Evolutionary conservation across 352 stramenopile species (phyloP).

Genomic region (Phytophthora syringae): DNA sequence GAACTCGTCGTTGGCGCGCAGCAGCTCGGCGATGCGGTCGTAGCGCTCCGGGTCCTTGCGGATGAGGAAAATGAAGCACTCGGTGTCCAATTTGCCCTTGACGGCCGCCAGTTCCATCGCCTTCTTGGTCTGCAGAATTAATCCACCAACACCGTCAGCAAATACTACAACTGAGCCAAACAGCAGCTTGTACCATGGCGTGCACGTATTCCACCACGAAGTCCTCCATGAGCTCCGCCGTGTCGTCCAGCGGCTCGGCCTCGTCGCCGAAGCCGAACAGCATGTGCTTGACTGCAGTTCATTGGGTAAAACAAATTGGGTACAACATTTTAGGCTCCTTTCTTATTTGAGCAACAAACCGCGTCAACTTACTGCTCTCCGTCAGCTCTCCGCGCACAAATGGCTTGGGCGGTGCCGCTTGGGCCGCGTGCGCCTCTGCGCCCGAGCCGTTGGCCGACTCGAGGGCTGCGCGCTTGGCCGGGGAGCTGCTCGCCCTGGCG

Average conservation of each 20-base stretch:
- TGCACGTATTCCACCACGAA: constrained; percentile 85
- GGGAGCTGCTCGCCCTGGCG: constrained; percentile 39
- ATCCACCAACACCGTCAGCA: neutral
- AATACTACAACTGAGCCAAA: neutral
- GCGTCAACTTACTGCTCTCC: constrained; percentile 75
- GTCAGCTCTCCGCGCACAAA: constrained; percentile 80
- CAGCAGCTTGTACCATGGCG: constrained; percentile 63
- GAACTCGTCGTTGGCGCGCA: constrained; percentile 89
- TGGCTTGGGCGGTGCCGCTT: constrained; percentile 58
- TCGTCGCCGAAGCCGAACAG: constrained; percentile 90
- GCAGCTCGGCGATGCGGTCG: constrained; percentile 80
- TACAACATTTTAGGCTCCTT: constrained; percentile 14
- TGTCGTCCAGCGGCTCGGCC: constrained; percentile 72
- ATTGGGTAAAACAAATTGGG: no score
- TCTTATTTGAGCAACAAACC: neutral
- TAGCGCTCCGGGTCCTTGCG: constrained; percentile 86
- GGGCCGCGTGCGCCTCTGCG: constrained; percentile 15
- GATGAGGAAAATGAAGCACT: constrained; percentile 92
- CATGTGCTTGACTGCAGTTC: constrained; percentile 84
- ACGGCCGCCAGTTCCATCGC: constrained; percentile 81
- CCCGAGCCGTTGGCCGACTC: constrained; percentile 17
- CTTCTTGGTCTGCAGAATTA: constrained; percentile 76
- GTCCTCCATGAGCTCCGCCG: constrained; percentile 85
- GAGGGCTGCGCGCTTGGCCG: constrained; percentile 39
- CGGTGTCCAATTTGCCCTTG: constrained; percentile 87